Evolutionary conservation across 306 rosid genomes (phyloP).

Genomic region (Acacia melanoxylon): DNA sequence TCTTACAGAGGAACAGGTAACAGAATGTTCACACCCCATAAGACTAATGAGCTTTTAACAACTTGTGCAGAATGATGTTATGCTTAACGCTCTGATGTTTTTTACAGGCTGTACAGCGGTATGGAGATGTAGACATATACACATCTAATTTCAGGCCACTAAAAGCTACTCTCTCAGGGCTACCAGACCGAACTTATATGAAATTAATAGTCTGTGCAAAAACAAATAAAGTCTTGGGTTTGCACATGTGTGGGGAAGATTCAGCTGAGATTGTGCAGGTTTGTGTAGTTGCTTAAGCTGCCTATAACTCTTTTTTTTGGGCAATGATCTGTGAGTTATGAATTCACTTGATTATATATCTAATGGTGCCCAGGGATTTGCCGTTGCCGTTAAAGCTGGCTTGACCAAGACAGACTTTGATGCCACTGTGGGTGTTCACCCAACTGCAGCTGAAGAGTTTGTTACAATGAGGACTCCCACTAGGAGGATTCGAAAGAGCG

Average conservation of each 20-base stretch:
- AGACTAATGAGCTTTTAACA: slow-evolving; percentile 25
- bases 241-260: slow-evolving; percentile 97
- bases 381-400: slow-evolving; percentile 92
- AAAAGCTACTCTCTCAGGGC: slow-evolving; percentile 94
- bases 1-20: slow-evolving; percentile 90
- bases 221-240: slow-evolving; percentile 74
- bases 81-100: slow-evolving; percentile 23
- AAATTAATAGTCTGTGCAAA: slow-evolving; percentile 80
- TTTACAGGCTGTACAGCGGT: slow-evolving; percentile 73
- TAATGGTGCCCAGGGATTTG: slow-evolving; percentile 76
- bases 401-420: slow-evolving; percentile 91
- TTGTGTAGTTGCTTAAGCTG: slow-evolving; percentile 29
- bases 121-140: slow-evolving; percentile 82
- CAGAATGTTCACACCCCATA: slow-evolving; percentile 23
- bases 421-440: slow-evolving; percentile 91
- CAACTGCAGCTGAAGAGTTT: slow-evolving; percentile 91
- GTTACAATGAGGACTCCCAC: slow-evolving; percentile 94
- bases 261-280: slow-evolving; percentile 94
- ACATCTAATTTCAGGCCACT: slow-evolving; percentile 88
- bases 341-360: slow-evolving; percentile 26
- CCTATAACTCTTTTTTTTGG: slow-evolving; percentile 6
- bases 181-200: slow-evolving; percentile 88
- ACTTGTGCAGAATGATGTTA: slow-evolving; percentile 16
- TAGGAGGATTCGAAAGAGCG: slow-evolving; percentile 60
- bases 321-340: slow-evolving; percentile 19